These are phyloP conservation scores for Globisporangium alternatum DNA, from an alignment of 352 stramenopile genomes.

Conservation along the genomic window DNA sequence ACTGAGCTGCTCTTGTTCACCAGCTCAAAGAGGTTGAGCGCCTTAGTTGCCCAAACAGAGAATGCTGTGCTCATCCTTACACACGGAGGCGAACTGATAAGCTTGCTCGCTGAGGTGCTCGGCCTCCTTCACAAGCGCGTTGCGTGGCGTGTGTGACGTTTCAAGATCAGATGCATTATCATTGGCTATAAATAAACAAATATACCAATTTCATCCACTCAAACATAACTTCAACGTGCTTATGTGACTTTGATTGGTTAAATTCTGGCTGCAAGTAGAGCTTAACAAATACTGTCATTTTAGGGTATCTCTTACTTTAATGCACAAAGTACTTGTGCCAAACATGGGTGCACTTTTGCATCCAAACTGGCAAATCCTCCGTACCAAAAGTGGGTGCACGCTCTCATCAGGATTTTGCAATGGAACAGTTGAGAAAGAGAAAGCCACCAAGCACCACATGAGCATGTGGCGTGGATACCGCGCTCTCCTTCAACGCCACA, in stretches of 20 bases:
- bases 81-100: too few relatives aligned
- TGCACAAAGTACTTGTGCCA: too few relatives aligned
- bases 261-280: neutral
- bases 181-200: neutral
- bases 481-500: neutral
- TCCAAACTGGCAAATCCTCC: neutral
- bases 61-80: too few relatives aligned
- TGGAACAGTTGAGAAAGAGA: neutral
- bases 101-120: too few relatives aligned
- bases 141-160: neutral
- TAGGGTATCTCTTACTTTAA: too few relatives aligned
- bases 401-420: neutral
- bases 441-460: neutral
- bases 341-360: neutral
- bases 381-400: neutral
- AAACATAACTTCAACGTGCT: constrained; percentile 2
- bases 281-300: neutral
- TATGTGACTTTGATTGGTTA: neutral
- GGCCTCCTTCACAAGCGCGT: too few relatives aligned
- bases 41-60: too few relatives aligned
- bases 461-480: constrained; percentile 12
- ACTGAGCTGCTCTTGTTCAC: too few relatives aligned
- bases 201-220: neutral
- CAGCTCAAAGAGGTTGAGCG: too few relatives aligned
- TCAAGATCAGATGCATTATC: neutral